Evolutionary conservation across 768 basidiomycete genomes (phyloP), one percentile per base, ranked within the genome.

Genomic region (Boletus eberwhitei): DNA sequence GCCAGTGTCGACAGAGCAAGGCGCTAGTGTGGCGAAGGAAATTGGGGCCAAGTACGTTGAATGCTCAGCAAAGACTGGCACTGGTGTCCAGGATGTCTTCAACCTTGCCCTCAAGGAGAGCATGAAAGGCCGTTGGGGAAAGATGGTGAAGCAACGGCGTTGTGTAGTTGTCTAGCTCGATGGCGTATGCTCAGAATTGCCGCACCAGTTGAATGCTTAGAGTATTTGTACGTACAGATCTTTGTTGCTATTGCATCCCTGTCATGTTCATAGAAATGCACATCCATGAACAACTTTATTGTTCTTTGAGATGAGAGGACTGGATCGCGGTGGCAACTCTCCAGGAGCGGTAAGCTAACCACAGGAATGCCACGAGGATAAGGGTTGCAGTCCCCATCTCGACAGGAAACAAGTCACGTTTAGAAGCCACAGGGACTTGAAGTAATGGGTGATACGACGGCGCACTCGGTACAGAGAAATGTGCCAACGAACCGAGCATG

Each of bases 41-140:
- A 98, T 99, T 48, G 93, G 94, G 24, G 94, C 94, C 17, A 81
- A 84, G 69, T 99, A 98, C 69, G 78, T 87, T 57, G 96, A 99
- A 71, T 98, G 97, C 72, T 90, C 88, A 34, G 91, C 95, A 43
- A 98, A 96, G 76, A 86, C 84, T n/a, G 92, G 94, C 5, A 76
- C 74, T 16, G 93, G 93, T 45, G 92, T 98, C 41, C 86, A 90
- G 59, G 93, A 95, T 43, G 95, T 98, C 36, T 98, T 99, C 71
- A 79, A 85, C 38, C 79, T 88, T 14, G 97, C 97, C 7, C 74
- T 98, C 56, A 83, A 83, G 70, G 93, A 98, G 76, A 92, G 92
- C 65, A 80, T 98, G 84, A 86, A 79, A 60, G 84, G 87, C 19
- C 77, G 81, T 48, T 88, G 89, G 85, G 82, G 84, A 32, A 86